Conservation (phyloP, 257 asterid genomes). For the Salvia miltiorrhiza region DNA sequence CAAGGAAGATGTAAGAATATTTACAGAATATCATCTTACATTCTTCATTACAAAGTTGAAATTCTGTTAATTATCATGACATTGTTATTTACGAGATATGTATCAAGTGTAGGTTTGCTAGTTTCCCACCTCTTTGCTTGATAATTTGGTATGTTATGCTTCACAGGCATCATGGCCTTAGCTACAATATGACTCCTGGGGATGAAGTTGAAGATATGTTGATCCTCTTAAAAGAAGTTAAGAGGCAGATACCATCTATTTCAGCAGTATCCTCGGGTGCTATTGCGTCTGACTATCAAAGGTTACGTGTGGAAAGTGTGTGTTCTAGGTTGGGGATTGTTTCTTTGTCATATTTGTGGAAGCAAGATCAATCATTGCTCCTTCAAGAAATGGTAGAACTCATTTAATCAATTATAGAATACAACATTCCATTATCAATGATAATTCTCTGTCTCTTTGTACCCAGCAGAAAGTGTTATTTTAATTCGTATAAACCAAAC, state of each 20-base stretch:
- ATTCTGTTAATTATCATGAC: neutral
- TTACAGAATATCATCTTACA: neutral
- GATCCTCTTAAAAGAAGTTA: slow-evolving; percentile 76
- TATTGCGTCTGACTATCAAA: slow-evolving; percentile 95
- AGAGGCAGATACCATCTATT: slow-evolving; percentile 72
- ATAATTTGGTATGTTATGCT: slow-evolving; percentile 23
- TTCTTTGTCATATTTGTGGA: slow-evolving; percentile 93
- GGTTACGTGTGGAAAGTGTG: slow-evolving; percentile 89
- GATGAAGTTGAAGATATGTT: slow-evolving; percentile 99
- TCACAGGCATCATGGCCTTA: slow-evolving; percentile 72
- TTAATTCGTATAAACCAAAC: slow-evolving; percentile 13
- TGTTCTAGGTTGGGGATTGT: slow-evolving; percentile 95
- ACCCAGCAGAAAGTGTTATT: neutral
- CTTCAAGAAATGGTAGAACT: slow-evolving; percentile 76
- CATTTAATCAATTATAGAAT: slow-evolving; percentile 8
- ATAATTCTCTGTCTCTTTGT: slow-evolving; percentile 4
- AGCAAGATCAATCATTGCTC: slow-evolving; percentile 82
- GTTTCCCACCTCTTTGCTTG: slow-evolving; percentile 6
- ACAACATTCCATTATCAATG: neutral
- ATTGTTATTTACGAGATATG: neutral
- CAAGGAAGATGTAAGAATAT: neutral
- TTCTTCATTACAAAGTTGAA: neutral
- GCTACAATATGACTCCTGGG: slow-evolving; percentile 81
- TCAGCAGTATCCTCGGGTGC: slow-evolving; percentile 95
- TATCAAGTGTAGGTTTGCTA: neutral